Base-by-base conservation (phyloP, 768 basidiomycete genomes). In the Xerocomus brunneocitrinus region DNA sequence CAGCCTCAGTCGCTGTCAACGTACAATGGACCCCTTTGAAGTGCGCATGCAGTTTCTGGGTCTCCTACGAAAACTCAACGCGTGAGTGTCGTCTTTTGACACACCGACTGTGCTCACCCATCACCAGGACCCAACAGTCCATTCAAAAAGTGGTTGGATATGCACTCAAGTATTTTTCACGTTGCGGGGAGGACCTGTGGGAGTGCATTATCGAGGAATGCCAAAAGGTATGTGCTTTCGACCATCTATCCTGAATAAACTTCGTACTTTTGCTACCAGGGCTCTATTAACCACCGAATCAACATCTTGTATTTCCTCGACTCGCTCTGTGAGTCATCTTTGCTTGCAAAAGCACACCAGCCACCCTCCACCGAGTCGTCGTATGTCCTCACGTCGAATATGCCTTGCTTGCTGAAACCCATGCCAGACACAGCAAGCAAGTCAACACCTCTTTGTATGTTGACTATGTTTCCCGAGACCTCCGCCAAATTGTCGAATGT, bases 291-390 rank as follows among this genome's bases (percentile, higher is more conserved):
- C 68, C 83, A 87, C 30, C 78, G 91, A n/a, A 95, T 98, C 61
- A 97, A 97, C 69, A 86, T 95, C 55, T 74, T 97, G 0, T 92
- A 95, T 67, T 85, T 95, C 65, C 80, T 98, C 40, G 93, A 95
- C 69, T 84, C 88, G 0, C 77, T 97, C 12, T 93, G 89, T 67
- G 90, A 91, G 63, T 79, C 83, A 0, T 90, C 83, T 31, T 75
- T 89, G 3, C 74, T 87, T 32, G 81, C 83, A 45, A 86, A 82
- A 60, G 80, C 85, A 0, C 79, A 80, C 47, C 66, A 66, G 43
- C 57, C 56, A 40, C 73, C 79, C 0, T 54, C 56, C 12, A 28
- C 46, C 3, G 56, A 67, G 36, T 53, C 41, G 1, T 59, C 67
- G 63, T 67, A 28, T 8, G 59, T 58, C 27, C 19, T 19, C 19